Evolutionary conservation across 257 asterid genomes (phyloP).

Genomic region (Solanum arcanum): DNA sequence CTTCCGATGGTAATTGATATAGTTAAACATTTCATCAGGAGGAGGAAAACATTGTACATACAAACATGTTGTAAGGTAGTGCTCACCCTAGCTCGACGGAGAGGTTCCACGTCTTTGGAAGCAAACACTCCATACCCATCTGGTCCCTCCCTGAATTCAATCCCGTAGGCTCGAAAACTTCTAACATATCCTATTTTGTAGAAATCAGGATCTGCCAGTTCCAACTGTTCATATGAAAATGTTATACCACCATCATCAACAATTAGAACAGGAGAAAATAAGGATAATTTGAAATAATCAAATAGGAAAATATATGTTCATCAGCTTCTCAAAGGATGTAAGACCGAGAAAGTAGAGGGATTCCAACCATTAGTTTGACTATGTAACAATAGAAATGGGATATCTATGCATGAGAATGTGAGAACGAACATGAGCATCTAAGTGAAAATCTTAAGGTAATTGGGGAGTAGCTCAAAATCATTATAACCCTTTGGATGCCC

Average conservation of each 20-base stretch:
- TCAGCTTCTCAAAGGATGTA: not conserved
- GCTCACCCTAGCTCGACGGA: slow-evolving; percentile 89
- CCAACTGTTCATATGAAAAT: slow-evolving; percentile 37
- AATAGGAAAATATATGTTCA: not conserved
- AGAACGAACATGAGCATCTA: not conserved
- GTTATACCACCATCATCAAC: not conserved
- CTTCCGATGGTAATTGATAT: not conserved
- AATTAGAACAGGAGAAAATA: not conserved
- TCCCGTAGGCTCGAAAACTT: slow-evolving; percentile 90
- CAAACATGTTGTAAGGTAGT: not conserved
- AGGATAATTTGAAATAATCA: not conserved
- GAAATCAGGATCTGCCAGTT: slow-evolving; percentile 92
- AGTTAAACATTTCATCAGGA: not conserved
- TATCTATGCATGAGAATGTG: not conserved
- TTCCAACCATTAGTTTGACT: not conserved
- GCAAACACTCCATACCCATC: slow-evolving; percentile 96
- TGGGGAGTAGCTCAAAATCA: not conserved
- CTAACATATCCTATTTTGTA: slow-evolving; percentile 85
- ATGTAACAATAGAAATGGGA: not conserved
- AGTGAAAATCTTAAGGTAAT: not conserved
- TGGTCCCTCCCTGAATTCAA: slow-evolving; percentile 94
- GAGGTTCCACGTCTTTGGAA: slow-evolving; percentile 85
- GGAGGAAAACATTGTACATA: not conserved
- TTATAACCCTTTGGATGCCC: not conserved
- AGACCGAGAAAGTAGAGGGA: not conserved